These are phyloP conservation scores for Skeletonema tropicum DNA, from an alignment of 108 stramenopile species.

Conservation along the genomic window DNA sequence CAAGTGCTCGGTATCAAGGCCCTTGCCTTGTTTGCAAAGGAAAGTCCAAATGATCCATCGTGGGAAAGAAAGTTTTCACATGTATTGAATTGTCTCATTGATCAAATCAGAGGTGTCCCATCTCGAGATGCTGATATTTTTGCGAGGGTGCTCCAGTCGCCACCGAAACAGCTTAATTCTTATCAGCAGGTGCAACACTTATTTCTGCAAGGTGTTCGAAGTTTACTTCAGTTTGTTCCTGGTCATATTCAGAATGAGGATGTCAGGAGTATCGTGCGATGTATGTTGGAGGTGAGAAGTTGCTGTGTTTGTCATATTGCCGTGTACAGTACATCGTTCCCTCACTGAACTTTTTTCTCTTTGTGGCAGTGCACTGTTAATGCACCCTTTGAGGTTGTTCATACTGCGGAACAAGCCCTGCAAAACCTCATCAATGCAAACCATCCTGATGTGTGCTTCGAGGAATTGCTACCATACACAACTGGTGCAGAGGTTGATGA, in stretches of 20 bases:
- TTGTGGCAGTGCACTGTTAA: conserved; percentile 37
- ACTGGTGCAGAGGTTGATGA: neutral
- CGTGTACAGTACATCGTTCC: neutral
- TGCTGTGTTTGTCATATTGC: neutral
- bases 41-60: conserved; percentile 23
- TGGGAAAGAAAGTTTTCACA: conserved; percentile 41
- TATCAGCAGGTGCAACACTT: conserved; percentile 47
- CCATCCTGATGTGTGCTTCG: conserved; percentile 47
- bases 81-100: conserved; percentile 35
- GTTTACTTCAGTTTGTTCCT: conserved; percentile 50
- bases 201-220: conserved; percentile 50
- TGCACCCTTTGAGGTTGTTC: conserved; percentile 55
- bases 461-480: conserved; percentile 36
- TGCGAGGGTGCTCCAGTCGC: conserved; percentile 32
- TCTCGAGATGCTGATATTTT: conserved; percentile 8
- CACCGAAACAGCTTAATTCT: conserved; percentile 38
- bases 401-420: conserved; percentile 57
- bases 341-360: neutral
- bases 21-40: conserved; percentile 42
- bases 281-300: conserved; percentile 46
- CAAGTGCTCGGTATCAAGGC: conserved; percentile 44
- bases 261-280: conserved; percentile 34
- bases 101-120: conserved; percentile 25
- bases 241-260: conserved; percentile 28
- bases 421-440: conserved; percentile 43